Percentiles rank a stretch among this genome's conserved stretches.
Evolutionary conservation across 2,329 filamentous ascomycete genomes (phyloP).

Genomic region (Achaetomium macrosporum): DNA sequence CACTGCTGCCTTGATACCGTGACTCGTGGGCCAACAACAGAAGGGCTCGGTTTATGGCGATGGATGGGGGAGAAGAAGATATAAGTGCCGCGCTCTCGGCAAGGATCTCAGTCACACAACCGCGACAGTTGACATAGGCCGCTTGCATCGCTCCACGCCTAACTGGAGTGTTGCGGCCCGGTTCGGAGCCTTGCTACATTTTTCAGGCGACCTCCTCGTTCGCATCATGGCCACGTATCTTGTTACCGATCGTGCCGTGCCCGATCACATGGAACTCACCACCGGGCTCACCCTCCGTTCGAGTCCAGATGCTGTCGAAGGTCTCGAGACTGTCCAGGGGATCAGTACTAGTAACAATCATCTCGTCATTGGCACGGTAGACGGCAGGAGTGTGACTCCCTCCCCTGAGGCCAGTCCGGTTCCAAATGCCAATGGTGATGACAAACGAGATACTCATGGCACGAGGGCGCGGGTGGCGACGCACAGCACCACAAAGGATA

Average conservation of each 20-base stretch:
- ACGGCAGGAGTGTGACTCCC: not conserved
- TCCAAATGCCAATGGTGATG: not conserved
- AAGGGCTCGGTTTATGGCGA: not conserved
- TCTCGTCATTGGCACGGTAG: conserved; percentile 3
- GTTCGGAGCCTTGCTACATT: not conserved
- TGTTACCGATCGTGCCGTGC: not conserved
- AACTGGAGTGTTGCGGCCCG: no score
- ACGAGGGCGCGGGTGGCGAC: not conserved
- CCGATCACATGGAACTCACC: not conserved
- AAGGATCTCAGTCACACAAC: not conserved
- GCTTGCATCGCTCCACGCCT: not conserved
- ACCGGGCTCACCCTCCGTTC: not conserved
- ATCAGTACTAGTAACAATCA: conserved; percentile 3
- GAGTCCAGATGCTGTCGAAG: conserved; percentile 5
- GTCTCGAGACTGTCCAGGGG: conserved; percentile 12
- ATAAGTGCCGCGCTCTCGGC: not conserved
- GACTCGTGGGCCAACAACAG: not conserved
- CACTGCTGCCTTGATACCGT: not conserved
- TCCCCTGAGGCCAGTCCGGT: conserved; percentile 1
- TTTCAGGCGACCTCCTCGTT: not conserved
- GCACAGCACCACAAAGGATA: not conserved
- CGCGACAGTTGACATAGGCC: not conserved
- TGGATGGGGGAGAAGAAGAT: not conserved
- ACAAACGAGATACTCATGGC: not conserved
- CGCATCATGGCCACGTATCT: not conserved